These are phyloP conservation scores for Firmiana major DNA, from an alignment of 345 rosid species.

Conservation along the genomic window DNA sequence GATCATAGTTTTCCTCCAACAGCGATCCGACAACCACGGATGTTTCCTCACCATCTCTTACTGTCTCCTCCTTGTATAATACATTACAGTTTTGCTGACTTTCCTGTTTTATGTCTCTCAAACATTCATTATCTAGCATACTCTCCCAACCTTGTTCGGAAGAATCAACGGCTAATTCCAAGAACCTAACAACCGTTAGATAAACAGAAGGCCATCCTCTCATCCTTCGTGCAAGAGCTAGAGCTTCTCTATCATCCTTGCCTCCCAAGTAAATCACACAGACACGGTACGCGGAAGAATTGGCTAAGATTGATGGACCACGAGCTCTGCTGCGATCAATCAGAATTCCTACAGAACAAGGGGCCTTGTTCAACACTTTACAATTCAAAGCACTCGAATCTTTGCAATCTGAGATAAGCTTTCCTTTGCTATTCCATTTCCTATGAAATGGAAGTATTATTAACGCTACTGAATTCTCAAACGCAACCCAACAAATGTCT, in stretches of 20 bases:
- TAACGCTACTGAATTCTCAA: conserved; percentile 19
- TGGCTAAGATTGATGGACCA: not conserved
- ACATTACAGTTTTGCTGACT: not conserved
- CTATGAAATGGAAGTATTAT: conserved; percentile 36
- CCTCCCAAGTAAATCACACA: conserved; percentile 35
- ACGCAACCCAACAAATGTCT: conserved; percentile 31
- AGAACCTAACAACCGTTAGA: conserved; percentile 16
- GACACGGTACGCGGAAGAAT: not conserved
- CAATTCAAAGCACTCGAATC: conserved; percentile 6
- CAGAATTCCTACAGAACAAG: conserved; percentile 33
- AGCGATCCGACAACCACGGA: not conserved
- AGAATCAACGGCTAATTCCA: not conserved
- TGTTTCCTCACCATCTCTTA: conserved; percentile 18
- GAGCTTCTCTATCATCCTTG: conserved; percentile 33
- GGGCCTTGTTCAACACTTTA: conserved; percentile 27
- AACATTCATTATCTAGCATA: conserved; percentile 18
- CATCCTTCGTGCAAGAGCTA: conserved; percentile 23
- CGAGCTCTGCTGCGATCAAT: conserved; percentile 21
- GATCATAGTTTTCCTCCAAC: conserved; percentile 4
- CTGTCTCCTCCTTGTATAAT: not conserved
- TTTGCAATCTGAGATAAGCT: conserved; percentile 11
- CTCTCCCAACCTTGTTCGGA: not conserved
- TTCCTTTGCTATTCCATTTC: conserved; percentile 28
- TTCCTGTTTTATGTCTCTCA: conserved; percentile 9
- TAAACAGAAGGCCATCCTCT: not conserved